Evolutionary conservation across 139 green algal species (phyloP), one percentile per base, ranked within the genome.

Genomic region (Chara braunii): DNA sequence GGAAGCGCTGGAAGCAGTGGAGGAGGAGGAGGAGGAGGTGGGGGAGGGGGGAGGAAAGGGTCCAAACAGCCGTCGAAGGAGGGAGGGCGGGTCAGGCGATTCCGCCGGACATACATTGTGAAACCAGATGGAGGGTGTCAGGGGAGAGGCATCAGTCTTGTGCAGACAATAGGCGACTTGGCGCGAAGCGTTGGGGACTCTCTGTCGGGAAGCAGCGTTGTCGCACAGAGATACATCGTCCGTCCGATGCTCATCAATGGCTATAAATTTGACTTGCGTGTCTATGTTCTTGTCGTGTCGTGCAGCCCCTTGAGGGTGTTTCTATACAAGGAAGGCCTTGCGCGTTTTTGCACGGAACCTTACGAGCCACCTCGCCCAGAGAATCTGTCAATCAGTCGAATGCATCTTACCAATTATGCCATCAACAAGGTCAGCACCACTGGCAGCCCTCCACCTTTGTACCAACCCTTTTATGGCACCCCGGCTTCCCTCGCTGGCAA

Each of bases 81-180:
- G n/a, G n/a, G n/a, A n/a, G n/a, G n/a, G n/a, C n/a, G n/a, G n/a
- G n/a, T n/a, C n/a, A n/a, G n/a, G n/a, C n/a, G n/a, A n/a, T n/a
- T n/a, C n/a, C n/a, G n/a, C n/a, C n/a, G n/a, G 26, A 83, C 85
- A 0, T 91, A 80, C 61, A 93, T 95, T 48, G 43, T 93, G 14
- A 95, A 95, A 75, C 86, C 87, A 3, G 83, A 92, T 43, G 83
- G 82, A 2, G 88, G 88, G 4, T 89, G 85, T 56, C 78, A 84
- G 81, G 82, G 82, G 8, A 74, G 72, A 5, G 82, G 82, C 37
- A 87, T 87, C 48, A 34, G 26, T 24, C 70, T 87, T 32, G 71
- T 79, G 37, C 82, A 87, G 56, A 79, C 37, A n/a, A n/a, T 40
- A 33, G 37, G 82, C 79, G 3, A 81, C 83, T 54, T 60, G 78